Evolutionary conservation across 23 red algal species (phyloP).

Genomic region (Gracilaria domingensis): DNA sequence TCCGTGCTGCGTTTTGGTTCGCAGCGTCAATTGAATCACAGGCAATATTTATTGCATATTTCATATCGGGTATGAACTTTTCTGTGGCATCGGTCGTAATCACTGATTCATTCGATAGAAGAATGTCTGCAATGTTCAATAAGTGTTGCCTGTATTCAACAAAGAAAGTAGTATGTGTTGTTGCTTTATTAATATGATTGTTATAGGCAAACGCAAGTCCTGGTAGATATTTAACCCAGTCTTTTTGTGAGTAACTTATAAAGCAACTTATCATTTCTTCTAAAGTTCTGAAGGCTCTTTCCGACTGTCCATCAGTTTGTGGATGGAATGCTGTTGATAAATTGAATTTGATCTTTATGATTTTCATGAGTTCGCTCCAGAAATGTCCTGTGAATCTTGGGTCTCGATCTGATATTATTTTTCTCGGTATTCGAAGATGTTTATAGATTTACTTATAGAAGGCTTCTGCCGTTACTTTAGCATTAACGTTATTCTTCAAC

Average conservation of each 20-base stretch:
- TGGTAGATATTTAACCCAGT: slow-evolving; percentile 36
- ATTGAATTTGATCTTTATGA: slow-evolving; percentile 28
- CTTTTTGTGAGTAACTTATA: slow-evolving; percentile 22
- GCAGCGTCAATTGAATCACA: background rate
- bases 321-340: slow-evolving; percentile 43
- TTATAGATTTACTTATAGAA: slow-evolving; percentile 33
- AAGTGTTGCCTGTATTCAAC: slow-evolving; percentile 20
- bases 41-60: background rate
- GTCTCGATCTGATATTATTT: slow-evolving; percentile 33
- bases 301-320: slow-evolving; percentile 51
- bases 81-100: background rate
- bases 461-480: slow-evolving; percentile 15
- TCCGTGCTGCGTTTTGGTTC: background rate
- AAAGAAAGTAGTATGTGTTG: slow-evolving; percentile 36
- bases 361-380: slow-evolving; percentile 26
- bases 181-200: slow-evolving; percentile 35
- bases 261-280: slow-evolving; percentile 44
- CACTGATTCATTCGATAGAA: background rate
- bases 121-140: background rate
- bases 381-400: slow-evolving; percentile 36
- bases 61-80: background rate
- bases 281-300: slow-evolving; percentile 27
- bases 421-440: slow-evolving; percentile 20
- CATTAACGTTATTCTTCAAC: slow-evolving; percentile 8
- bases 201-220: slow-evolving; percentile 46